phyloP scores from a whole-genome alignment of 2,329 filamentous ascomycete genomes.

The Fusarium temperatum region DNA sequence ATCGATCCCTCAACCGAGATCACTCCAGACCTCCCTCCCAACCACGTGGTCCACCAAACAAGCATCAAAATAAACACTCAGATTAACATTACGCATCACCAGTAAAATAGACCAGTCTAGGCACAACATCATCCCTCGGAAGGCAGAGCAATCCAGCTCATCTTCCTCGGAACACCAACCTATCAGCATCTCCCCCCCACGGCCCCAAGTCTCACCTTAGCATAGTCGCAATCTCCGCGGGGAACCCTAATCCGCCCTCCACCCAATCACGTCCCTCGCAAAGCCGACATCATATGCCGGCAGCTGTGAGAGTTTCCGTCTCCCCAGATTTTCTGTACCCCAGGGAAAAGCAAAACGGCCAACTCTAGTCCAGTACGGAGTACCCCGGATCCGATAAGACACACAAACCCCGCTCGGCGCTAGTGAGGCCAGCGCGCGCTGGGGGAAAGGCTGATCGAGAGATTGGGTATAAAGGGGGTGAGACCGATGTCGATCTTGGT shows the following conservation, averaged over 20 bases:
- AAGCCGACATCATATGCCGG: conserved; percentile 13
- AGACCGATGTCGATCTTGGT: background rate
- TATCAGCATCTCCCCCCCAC: background rate
- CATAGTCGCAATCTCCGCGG: background rate
- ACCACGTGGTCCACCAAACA: no score
- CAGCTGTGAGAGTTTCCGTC: background rate
- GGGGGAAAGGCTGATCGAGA: background rate
- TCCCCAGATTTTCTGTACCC: background rate
- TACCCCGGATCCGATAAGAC: conserved; percentile 10
- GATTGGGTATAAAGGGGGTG: background rate
- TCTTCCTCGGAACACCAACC: conserved; percentile 9
- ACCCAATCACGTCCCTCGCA: background rate
- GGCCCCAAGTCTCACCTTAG: background rate
- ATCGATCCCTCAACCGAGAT: background rate
- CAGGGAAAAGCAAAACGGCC: background rate
- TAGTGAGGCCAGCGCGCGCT: background rate
- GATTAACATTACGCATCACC: no score
- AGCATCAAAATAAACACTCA: no score
- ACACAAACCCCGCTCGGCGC: background rate
- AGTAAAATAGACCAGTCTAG: background rate
- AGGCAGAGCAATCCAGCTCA: background rate
- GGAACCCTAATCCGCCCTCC: background rate
- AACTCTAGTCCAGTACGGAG: background rate
- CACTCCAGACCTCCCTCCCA: no score
- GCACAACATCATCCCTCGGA: background rate